Percentiles rank a stretch among this genome's conserved stretches.
These are phyloP conservation scores for Aspergillus udagawae DNA, from an alignment of 2,329 filamentous ascomycete genomes.

Conservation along the genomic window DNA sequence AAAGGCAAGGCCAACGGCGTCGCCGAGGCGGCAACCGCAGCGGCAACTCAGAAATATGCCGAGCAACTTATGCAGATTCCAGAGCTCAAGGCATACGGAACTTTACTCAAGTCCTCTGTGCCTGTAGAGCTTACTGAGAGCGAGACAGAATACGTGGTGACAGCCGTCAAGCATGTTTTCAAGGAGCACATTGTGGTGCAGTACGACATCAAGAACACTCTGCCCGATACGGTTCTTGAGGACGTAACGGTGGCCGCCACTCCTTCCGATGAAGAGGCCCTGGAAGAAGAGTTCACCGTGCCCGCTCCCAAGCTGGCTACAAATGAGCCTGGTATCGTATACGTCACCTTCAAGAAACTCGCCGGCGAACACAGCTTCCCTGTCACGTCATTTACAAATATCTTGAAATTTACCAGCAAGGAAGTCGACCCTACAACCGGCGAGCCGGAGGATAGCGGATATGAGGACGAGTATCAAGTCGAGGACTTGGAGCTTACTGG, in stretches of 20 bases:
- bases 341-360: slow-evolving; percentile 87
- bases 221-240: slow-evolving; percentile 84
- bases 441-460: slow-evolving; percentile 86
- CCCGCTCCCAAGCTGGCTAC: slow-evolving; percentile 77
- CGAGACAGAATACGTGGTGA: slow-evolving; percentile 95
- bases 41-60: slow-evolving; percentile 81
- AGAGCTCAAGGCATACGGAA: slow-evolving; percentile 85
- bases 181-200: slow-evolving; percentile 94
- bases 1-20: slow-evolving; percentile 66
- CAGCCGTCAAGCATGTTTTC: slow-evolving; percentile 93
- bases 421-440: slow-evolving; percentile 94
- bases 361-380: slow-evolving; percentile 73
- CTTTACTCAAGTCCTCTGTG: slow-evolving; percentile 84
- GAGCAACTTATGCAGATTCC: slow-evolving; percentile 84
- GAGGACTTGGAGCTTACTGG: slow-evolving; percentile 87
- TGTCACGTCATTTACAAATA: slow-evolving; percentile 78
- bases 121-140: slow-evolving; percentile 89
- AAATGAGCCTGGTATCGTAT: slow-evolving; percentile 87
- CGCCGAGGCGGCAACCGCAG: slow-evolving; percentile 73
- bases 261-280: slow-evolving; percentile 69
- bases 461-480: slow-evolving; percentile 97
- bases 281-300: slow-evolving; percentile 87
- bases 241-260: slow-evolving; percentile 80
- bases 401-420: slow-evolving; percentile 95
- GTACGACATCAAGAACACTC: slow-evolving; percentile 96